Evolutionary conservation across 2,329 filamentous ascomycete species (phyloP).

Genomic region (Cryoendolithus antarcticus): DNA sequence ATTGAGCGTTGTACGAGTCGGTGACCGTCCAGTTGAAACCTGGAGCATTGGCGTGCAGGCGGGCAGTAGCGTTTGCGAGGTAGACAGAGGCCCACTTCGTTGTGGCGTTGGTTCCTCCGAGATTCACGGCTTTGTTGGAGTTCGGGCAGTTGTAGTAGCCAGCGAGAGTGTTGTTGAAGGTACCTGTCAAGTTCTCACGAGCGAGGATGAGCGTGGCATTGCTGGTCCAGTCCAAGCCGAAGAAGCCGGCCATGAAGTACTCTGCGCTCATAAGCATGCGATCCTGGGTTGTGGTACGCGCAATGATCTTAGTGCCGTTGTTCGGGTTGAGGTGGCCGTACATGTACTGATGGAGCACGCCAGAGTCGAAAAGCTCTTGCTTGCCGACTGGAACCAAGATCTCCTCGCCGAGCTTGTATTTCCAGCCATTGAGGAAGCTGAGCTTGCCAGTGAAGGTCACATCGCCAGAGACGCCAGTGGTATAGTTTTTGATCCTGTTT

Average conservation of each 20-base stretch:
- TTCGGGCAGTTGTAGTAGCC: constrained; percentile 58
- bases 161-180: constrained; percentile 55
- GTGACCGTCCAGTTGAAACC: constrained; percentile 47
- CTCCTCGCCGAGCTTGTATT: constrained; percentile 55
- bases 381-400: constrained; percentile 62
- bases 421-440: constrained; percentile 57
- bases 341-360: constrained; percentile 59
- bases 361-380: constrained; percentile 54
- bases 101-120: constrained; percentile 41
- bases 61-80: constrained; percentile 49
- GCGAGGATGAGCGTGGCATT: constrained; percentile 43
- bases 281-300: constrained; percentile 62
- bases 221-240: constrained; percentile 59
- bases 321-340: constrained; percentile 58
- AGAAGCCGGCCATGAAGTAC: constrained; percentile 69
- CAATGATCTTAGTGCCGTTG: constrained; percentile 59
- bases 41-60: constrained; percentile 37
- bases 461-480: constrained; percentile 27
- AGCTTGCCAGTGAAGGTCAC: constrained; percentile 47
- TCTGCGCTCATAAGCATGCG: constrained; percentile 67
- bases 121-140: constrained; percentile 34
- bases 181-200: constrained; percentile 42
- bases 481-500: constrained; percentile 44
- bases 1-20: constrained; percentile 57
- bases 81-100: constrained; percentile 52